phyloP scores from a whole-genome alignment of 805 yeast genomes.

The Isabelozyma pseudorhagii region DNA sequence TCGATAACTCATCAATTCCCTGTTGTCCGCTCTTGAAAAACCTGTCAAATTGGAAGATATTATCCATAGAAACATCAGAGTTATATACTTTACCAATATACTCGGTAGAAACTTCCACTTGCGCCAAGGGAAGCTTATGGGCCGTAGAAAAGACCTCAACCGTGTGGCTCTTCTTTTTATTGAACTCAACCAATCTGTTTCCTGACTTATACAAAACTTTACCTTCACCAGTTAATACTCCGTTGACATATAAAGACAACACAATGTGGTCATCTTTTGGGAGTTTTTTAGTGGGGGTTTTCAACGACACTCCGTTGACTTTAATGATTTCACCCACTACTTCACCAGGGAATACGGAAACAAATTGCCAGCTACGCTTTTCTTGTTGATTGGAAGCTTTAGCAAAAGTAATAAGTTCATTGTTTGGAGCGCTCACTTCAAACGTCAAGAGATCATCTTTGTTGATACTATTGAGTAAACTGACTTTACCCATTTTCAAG shows the following conservation, averaged over 20 bases:
- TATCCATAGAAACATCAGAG: constrained; percentile 51
- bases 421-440: constrained; percentile 51
- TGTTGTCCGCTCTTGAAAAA: constrained; percentile 40
- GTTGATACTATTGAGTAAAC: constrained; percentile 19
- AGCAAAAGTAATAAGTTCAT: constrained; percentile 51
- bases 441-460: constrained; percentile 49
- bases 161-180: constrained; percentile 37
- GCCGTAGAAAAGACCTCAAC: constrained; percentile 42
- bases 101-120: constrained; percentile 53
- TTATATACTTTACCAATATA: constrained; percentile 71
- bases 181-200: constrained; percentile 46
- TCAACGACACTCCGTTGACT: constrained; percentile 52
- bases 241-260: constrained; percentile 60
- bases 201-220: constrained; percentile 49
- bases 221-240: constrained; percentile 58
- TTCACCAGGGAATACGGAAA: constrained; percentile 71
- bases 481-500: constrained; percentile 52
- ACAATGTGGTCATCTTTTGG: constrained; percentile 52
- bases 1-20: constrained; percentile 44
- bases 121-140: constrained; percentile 38
- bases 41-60: constrained; percentile 52
- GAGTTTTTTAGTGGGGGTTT: constrained; percentile 22
- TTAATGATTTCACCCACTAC: constrained; percentile 67
- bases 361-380: constrained; percentile 60
- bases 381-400: constrained; percentile 63